Evolutionary conservation across 2,329 filamentous ascomycete species (phyloP), one percentile per base, ranked within the genome.

Genomic region (Curvularia verruculosa): DNA sequence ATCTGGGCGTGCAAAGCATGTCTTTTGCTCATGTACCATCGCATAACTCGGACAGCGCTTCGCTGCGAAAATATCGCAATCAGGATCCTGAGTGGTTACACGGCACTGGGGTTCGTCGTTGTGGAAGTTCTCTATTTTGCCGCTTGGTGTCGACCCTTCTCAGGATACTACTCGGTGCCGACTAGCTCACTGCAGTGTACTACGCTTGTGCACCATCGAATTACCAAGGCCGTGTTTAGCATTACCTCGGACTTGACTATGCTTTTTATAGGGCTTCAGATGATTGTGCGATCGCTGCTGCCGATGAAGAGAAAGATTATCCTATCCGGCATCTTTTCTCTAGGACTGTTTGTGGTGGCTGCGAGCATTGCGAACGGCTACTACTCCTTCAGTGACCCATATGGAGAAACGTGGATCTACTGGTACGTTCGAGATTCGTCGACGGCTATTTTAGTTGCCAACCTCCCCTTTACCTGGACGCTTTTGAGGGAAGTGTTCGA

Each of bases 1-100:
- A 77, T 82, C 3, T 86, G 83, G 82, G 68, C 77, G 19, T 78
- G 83, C 67, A 86, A 85, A 64, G 72, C 77, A 19, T 84, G 82
- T 67, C 80, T 85, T 66, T 70, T 85, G 58, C 74, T 83, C 51
- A 82, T 85, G 31, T 85, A 85, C 64, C 71, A 78, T 43, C 80
- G 81, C 44, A 77, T 84, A 58, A 83, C 81, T 12, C 76, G 67
- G 28, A 70, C 66, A 37, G 68, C 68, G 13, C 57, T 66, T 19
- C 56, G 55, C 40, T 61, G 64, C 18, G 67, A 74, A 23, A 72
- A 75, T 45, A 39, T 70, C 21, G 63, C 65, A 5, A 70, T 85
- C 63, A 82, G 80, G 52, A 44, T 79, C 7, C 79, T 84, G 2
- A 73, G 77, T 15, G 73, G 49, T 5, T 84, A 84, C 54, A 78